Percentiles rank a stretch among this genome's conserved stretches.
Evolutionary conservation across 2,329 filamentous ascomycete genomes (phyloP).

Genomic region (Pseudonectria buxi): DNA sequence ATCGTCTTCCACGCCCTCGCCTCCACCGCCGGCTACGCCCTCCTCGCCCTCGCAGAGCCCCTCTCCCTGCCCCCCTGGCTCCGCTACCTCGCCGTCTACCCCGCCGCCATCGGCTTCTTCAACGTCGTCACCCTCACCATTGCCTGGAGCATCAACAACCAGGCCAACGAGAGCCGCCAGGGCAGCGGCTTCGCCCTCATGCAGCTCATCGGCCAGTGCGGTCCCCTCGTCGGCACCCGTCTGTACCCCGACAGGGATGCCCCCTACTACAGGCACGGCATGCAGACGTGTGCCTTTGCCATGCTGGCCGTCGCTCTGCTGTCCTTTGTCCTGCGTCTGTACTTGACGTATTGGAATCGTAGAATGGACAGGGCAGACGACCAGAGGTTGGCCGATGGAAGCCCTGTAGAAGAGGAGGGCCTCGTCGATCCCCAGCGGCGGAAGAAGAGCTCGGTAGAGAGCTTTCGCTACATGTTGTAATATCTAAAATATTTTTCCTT

Average conservation of each 20-base stretch:
- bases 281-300: constrained; percentile 54
- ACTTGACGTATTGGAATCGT: constrained; percentile 46
- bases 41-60: constrained; percentile 53
- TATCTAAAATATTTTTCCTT: constrained; percentile 1
- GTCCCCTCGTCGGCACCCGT: constrained; percentile 62
- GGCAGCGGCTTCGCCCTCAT: constrained; percentile 73
- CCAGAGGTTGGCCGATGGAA: constrained; percentile 14
- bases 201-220: constrained; percentile 75
- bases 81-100: constrained; percentile 71
- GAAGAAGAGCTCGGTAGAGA: constrained; percentile 15
- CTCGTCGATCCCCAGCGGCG: constrained; percentile 28
- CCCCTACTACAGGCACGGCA: constrained; percentile 57
- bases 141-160: constrained; percentile 86
- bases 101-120: constrained; percentile 76
- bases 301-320: constrained; percentile 56
- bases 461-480: constrained; percentile 44
- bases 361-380: constrained; percentile 32
- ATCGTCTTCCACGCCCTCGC: constrained; percentile 63
- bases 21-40: constrained; percentile 53
- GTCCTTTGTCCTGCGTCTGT: constrained; percentile 46
- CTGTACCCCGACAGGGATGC: constrained; percentile 55
- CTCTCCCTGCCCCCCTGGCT: constrained; percentile 37
- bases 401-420: constrained; percentile 32
- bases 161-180: constrained; percentile 59
- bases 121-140: constrained; percentile 77